phyloP scores from a whole-genome alignment of 345 rosid genomes.

The Brassica rapa region DNA sequence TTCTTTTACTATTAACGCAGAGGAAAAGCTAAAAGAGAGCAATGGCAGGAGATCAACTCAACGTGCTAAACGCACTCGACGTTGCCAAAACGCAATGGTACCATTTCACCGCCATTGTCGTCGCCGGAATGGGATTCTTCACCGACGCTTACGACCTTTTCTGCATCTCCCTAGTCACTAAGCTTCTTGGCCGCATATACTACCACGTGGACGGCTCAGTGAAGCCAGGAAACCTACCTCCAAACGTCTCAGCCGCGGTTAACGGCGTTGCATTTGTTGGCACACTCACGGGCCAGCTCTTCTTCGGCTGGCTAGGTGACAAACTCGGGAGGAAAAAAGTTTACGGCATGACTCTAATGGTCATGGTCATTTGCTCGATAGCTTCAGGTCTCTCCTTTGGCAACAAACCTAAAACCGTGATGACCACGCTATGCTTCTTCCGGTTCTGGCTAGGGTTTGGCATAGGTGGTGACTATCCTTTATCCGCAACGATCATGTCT shows the following conservation, averaged over 20 bases:
- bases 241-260: constrained; percentile 71
- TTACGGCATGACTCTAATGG: constrained; percentile 74
- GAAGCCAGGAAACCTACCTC: constrained; percentile 69
- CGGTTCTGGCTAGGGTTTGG: constrained; percentile 90
- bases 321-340: constrained; percentile 74
- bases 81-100: constrained; percentile 80
- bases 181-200: constrained; percentile 74
- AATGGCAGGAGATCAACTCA: constrained; percentile 56
- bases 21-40: constrained; percentile 4
- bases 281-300: constrained; percentile 70
- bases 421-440: constrained; percentile 75
- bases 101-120: constrained; percentile 74
- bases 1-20: constrained; percentile 20
- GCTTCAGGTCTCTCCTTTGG: constrained; percentile 78
- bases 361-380: constrained; percentile 66
- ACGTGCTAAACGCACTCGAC: constrained; percentile 71
- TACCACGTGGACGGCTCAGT: constrained; percentile 63
- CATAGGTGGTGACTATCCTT: constrained; percentile 81
- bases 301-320: constrained; percentile 86
- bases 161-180: constrained; percentile 81
- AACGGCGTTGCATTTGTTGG: constrained; percentile 78
- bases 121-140: constrained; percentile 89
- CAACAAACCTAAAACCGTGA: constrained; percentile 46
- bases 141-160: constrained; percentile 83
- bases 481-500: constrained; percentile 83